These are phyloP conservation scores for Brettanomyces naardenensis DNA, from an alignment of 805 yeast genomes.

Conservation along the genomic window DNA sequence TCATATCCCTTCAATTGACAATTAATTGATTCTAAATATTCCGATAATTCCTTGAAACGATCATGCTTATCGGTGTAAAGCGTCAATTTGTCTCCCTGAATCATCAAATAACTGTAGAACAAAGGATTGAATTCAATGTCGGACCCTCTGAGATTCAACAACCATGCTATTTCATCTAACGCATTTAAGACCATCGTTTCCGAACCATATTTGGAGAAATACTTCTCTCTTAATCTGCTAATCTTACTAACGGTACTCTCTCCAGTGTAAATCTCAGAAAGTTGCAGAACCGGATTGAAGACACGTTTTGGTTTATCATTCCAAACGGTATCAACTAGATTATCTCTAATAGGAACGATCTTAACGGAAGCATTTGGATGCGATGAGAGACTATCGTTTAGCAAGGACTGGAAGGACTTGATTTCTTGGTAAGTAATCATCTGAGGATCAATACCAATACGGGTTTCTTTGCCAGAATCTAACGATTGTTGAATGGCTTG, in stretches of 20 bases:
- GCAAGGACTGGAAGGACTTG: conserved; percentile 25
- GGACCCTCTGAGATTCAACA: conserved; percentile 63
- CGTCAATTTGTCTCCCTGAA: conserved; percentile 29
- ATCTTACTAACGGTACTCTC: conserved; percentile 53
- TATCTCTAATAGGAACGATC: conserved; percentile 37
- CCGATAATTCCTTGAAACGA: conserved; percentile 31
- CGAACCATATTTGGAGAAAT: conserved; percentile 26
- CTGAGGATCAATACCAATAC: conserved; percentile 41
- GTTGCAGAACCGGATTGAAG: conserved; percentile 38
- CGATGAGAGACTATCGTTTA: conserved; percentile 21
- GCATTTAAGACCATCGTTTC: conserved; percentile 32
- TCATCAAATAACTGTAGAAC: conserved; percentile 42
- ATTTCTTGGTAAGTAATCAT: conserved; percentile 32
- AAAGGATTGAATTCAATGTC: conserved; percentile 51
- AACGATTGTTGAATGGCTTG: conserved; percentile 42
- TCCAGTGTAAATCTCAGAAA: conserved; percentile 57
- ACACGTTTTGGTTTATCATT: conserved; percentile 45
- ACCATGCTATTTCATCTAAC: conserved; percentile 88
- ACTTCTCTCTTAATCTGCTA: conserved; percentile 30
- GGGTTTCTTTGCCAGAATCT: conserved; percentile 32
- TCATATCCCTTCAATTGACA: conserved; percentile 37
- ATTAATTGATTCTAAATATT: conserved; percentile 34
- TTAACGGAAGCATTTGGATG: conserved; percentile 27
- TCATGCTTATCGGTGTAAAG: conserved; percentile 35
- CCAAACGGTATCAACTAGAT: conserved; percentile 46